A percentile compares a stretch with the other conserved stretches of the same genome.
Evolutionary conservation across 2,329 filamentous ascomycete genomes (phyloP).

Genomic region (Canariomyces notabilis): DNA sequence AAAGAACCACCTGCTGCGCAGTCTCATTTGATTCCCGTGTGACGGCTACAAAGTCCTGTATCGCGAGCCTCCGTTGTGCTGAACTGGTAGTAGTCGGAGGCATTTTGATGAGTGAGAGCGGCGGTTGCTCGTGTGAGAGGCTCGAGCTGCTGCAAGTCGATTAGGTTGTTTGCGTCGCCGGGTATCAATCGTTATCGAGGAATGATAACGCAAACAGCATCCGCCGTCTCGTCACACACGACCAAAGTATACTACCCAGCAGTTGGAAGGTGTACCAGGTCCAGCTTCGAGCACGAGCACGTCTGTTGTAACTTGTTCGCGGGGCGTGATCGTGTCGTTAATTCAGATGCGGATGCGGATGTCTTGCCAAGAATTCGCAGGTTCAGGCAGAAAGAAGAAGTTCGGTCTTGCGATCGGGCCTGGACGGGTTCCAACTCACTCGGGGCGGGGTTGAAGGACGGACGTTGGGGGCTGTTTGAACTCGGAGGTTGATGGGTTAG

Average conservation of each 20-base stretch:
- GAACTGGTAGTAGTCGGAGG: slow-evolving; percentile 24
- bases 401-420: slow-evolving; percentile 7
- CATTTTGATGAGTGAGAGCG: slow-evolving; percentile 19
- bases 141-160: no score
- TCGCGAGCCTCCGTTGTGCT: slow-evolving; percentile 36
- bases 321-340: neutral
- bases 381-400: slow-evolving; percentile 1
- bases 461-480: no score
- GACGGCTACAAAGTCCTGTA: slow-evolving; percentile 37
- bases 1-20: slow-evolving; percentile 39
- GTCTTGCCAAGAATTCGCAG: slow-evolving; percentile 2
- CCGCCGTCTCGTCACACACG: no score
- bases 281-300: neutral
- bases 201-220: no score
- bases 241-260: no score
- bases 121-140: no score
- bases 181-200: no score
- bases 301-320: neutral
- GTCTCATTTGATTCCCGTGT: slow-evolving; percentile 42
- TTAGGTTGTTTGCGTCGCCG: no score
- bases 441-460: no score
- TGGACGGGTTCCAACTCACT: neutral
- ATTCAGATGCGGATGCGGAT: neutral
- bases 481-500: no score
- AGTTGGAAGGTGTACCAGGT: no score